These are phyloP conservation scores for Escallonia herrerae DNA, from an alignment of 129 eudicot genomes.

Conservation along the genomic window DNA sequence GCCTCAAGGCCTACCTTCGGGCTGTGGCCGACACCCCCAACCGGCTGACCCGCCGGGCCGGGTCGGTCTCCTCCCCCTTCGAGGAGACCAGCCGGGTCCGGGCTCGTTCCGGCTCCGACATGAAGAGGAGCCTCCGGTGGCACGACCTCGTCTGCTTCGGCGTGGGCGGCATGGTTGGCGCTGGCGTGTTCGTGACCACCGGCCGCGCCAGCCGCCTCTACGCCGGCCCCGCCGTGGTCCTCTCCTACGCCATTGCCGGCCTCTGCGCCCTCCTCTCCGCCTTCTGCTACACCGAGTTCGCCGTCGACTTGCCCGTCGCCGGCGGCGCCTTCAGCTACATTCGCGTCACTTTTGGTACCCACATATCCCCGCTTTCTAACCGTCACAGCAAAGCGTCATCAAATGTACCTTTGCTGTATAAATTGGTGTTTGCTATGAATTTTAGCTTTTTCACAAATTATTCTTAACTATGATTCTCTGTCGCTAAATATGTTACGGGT, in stretches of 20 bases:
- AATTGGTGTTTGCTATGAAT: too few relatives aligned
- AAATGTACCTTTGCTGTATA: too few relatives aligned
- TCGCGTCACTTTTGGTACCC: slow-evolving; percentile 89
- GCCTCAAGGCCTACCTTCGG: slow-evolving; percentile 46
- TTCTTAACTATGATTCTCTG: too few relatives aligned
- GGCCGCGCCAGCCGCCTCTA: slow-evolving; percentile 51
- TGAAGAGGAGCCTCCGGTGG: slow-evolving; percentile 64
- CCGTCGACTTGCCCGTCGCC: slow-evolving; percentile 96
- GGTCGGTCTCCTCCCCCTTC: slow-evolving; percentile 50
- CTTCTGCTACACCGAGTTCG: slow-evolving; percentile 94
- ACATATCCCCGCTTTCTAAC: too few relatives aligned
- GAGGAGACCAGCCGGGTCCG: slow-evolving; percentile 60
- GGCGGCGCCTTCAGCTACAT: slow-evolving; percentile 98
- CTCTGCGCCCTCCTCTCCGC: slow-evolving; percentile 91
- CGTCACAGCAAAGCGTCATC: too few relatives aligned
- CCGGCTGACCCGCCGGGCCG: slow-evolving; percentile 59
- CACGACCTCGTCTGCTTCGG: slow-evolving; percentile 81
- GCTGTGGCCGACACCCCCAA: slow-evolving; percentile 64
- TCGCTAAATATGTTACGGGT: too few relatives aligned
- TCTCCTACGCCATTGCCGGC: slow-evolving; percentile 97
- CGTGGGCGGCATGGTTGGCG: slow-evolving; percentile 97
- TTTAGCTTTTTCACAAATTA: too few relatives aligned
- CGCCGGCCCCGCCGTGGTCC: slow-evolving; percentile 79
- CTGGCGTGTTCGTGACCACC: slow-evolving; percentile 89
- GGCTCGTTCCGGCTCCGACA: slow-evolving; percentile 48